phyloP scores from a whole-genome alignment of 352 stramenopile genomes.

The Globisporangium irregulare region DNA sequence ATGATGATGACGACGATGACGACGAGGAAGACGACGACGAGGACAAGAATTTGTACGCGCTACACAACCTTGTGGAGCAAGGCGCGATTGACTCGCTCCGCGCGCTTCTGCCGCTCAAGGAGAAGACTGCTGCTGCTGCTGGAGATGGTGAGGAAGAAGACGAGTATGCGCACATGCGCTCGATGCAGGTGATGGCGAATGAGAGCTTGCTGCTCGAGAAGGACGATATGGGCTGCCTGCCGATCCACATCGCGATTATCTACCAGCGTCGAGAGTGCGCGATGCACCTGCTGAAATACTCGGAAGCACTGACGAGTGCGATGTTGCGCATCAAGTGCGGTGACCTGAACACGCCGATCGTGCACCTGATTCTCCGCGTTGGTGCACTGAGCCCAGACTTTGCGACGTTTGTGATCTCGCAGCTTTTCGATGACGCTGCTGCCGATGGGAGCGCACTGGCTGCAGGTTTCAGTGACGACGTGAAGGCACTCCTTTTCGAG shows the following conservation, averaged over 20 bases:
- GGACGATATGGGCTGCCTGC: constrained; percentile 82
- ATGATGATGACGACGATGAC: background rate
- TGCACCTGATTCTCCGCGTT: constrained; percentile 67
- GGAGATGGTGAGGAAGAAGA: constrained; percentile 6
- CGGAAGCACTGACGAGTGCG: constrained; percentile 54
- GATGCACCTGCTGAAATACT: constrained; percentile 59
- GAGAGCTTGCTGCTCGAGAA: constrained; percentile 70
- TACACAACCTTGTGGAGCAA: constrained; percentile 66
- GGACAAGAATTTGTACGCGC: constrained; percentile 33
- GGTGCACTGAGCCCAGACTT: constrained; percentile 56
- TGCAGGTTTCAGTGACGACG: constrained; percentile 23
- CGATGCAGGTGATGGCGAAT: constrained; percentile 39
- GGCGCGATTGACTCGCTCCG: constrained; percentile 44
- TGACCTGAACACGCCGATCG: constrained; percentile 58
- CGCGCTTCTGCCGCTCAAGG: constrained; percentile 39
- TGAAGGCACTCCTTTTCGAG: constrained; percentile 50
- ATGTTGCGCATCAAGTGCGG: constrained; percentile 68
- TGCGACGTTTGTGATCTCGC: constrained; percentile 32
- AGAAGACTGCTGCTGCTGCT: background rate
- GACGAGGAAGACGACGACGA: constrained; percentile 38
- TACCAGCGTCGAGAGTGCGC: constrained; percentile 43
- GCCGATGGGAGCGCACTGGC: background rate
- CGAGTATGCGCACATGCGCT: constrained; percentile 14
- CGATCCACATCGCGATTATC: constrained; percentile 71
- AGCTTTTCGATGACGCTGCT: constrained; percentile 27